Conservation (phyloP, 345 rosid species). For the Dovyalis caffra region DNA sequence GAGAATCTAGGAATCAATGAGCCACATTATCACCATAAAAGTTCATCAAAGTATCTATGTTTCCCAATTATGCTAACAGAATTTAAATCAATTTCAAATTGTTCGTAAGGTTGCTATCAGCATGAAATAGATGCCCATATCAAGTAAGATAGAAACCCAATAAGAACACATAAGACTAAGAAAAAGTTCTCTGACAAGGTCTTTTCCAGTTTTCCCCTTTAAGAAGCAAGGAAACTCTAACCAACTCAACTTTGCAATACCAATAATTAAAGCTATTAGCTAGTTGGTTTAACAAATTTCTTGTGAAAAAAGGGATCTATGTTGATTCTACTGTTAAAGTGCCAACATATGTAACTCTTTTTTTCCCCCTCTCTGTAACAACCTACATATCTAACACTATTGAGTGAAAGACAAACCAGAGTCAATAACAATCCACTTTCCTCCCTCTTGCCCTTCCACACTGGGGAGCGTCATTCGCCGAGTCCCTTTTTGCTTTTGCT, state of each 20-base stretch:
- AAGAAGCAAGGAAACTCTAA: background rate
- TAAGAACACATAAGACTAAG: background rate
- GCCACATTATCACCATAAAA: background rate
- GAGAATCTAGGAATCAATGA: background rate
- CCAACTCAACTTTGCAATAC: background rate
- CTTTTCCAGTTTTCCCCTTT: background rate
- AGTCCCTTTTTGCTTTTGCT: constrained; percentile 81
- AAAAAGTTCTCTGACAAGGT: background rate
- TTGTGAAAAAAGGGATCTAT: too few species aligned
- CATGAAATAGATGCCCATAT: background rate
- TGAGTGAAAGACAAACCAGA: constrained; percentile 51
- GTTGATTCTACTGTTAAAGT: background rate
- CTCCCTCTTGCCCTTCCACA: constrained; percentile 67
- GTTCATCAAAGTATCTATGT: background rate
- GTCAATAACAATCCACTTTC: constrained; percentile 84
- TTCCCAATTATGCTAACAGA: background rate
- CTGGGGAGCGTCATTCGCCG: constrained; percentile 54
- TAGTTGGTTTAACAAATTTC: background rate
- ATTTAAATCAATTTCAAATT: background rate
- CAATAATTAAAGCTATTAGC: background rate
- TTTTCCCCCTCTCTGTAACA: background rate
- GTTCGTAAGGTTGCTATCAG: background rate
- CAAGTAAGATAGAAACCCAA: background rate
- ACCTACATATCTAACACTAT: background rate
- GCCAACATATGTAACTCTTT: background rate